Evolutionary conservation across 2,329 filamentous ascomycete genomes (phyloP).

Genomic region (Aspergillus nomiae): DNA sequence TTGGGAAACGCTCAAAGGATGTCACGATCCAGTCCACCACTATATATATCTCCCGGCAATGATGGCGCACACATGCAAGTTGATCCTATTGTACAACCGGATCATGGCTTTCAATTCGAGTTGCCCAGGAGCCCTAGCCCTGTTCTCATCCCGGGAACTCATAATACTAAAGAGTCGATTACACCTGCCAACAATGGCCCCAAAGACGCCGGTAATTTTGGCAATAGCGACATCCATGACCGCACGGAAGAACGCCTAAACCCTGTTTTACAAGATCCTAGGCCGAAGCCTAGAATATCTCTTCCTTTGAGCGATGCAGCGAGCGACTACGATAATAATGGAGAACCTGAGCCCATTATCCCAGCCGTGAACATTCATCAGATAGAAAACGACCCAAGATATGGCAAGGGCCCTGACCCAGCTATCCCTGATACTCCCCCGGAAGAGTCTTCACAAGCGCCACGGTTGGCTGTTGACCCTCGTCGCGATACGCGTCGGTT

Average conservation of each 20-base stretch:
- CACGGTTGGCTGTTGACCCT: slow-evolving; percentile 27
- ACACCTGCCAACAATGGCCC: slow-evolving; percentile 5
- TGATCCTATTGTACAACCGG: slow-evolving; percentile 17
- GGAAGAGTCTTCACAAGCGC: slow-evolving; percentile 28
- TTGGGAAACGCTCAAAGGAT: slow-evolving; percentile 60
- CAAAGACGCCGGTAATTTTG: background rate
- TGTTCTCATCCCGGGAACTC: slow-evolving; percentile 18
- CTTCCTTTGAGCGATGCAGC: slow-evolving; percentile 51
- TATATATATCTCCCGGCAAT: slow-evolving; percentile 25
- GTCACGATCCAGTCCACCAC: slow-evolving; percentile 55
- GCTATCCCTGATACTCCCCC: slow-evolving; percentile 23
- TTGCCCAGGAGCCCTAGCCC: slow-evolving; percentile 24
- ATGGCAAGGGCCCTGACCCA: slow-evolving; percentile 15
- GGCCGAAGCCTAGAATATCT: slow-evolving; percentile 37
- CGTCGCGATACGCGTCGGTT: slow-evolving; percentile 52
- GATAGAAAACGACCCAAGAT: slow-evolving; percentile 23
- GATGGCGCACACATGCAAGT: slow-evolving; percentile 7
- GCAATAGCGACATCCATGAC: slow-evolving; percentile 15
- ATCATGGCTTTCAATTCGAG: slow-evolving; percentile 24
- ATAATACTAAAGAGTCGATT: slow-evolving; percentile 12
- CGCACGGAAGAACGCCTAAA: slow-evolving; percentile 24
- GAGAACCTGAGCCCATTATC: slow-evolving; percentile 51
- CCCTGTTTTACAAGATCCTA: slow-evolving; percentile 23
- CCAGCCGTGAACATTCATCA: slow-evolving; percentile 36
- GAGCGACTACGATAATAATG: slow-evolving; percentile 58